A percentile compares a stretch with the other conserved stretches of the same genome.
These are phyloP conservation scores for Neopestalotiopsis rosae DNA, from an alignment of 2,329 filamentous ascomycete genomes.

Conservation along the genomic window DNA sequence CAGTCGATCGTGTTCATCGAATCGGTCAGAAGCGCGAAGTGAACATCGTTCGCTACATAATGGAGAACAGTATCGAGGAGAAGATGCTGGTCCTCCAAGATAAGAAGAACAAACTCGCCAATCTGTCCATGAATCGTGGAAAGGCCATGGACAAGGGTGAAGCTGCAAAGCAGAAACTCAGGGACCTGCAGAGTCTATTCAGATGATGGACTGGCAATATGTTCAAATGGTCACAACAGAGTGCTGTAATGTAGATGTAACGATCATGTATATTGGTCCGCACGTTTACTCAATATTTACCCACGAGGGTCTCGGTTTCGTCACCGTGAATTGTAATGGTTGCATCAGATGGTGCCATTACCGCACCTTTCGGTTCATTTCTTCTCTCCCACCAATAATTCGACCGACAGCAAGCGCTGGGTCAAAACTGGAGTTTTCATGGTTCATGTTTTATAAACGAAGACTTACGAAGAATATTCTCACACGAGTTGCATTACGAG, in stretches of 20 bases:
- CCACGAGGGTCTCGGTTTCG: too few species aligned
- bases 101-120: conserved; percentile 91
- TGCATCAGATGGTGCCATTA: too few species aligned
- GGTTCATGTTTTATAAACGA: conserved; percentile 4
- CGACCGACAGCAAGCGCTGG: neutral
- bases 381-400: neutral
- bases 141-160: conserved; percentile 57
- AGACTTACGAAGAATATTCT: conserved; percentile 13
- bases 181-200: conserved; percentile 65
- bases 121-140: conserved; percentile 76
- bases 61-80: conserved; percentile 90
- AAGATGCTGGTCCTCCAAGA: conserved; percentile 89
- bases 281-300: neutral
- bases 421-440: neutral
- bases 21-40: conserved; percentile 90
- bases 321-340: too few species aligned
- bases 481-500: conserved; percentile 2
- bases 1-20: conserved; percentile 90
- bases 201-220: conserved; percentile 39
- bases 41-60: conserved; percentile 86
- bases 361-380: too few species aligned
- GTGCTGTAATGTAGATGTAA: neutral
- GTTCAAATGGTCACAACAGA: neutral
- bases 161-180: conserved; percentile 66
- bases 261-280: neutral